Conservation (phyloP, 805 yeast genomes). For the Wickerhamomyces mucosus region DNA sequence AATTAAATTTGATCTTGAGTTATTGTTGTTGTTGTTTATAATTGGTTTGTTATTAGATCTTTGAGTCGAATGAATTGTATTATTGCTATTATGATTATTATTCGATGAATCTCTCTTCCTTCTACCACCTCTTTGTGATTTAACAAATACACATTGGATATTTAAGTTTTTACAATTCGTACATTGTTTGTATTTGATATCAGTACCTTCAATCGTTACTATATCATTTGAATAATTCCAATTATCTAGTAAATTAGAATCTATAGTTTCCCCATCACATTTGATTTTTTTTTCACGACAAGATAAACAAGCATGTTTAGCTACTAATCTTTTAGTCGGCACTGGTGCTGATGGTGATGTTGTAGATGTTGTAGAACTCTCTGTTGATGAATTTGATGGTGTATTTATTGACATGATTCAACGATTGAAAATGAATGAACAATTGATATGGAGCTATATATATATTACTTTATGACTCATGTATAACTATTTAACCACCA, state of each 20-base stretch:
- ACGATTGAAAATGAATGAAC: too few species aligned
- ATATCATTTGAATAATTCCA: neutral
- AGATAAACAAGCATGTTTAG: constrained; percentile 51
- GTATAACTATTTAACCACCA: too few species aligned
- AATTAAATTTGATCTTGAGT: too few species aligned
- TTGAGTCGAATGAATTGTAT: too few species aligned
- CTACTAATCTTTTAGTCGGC: constrained; percentile 34
- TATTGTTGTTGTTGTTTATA: too few species aligned
- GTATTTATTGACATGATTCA: neutral
- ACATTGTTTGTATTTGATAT: constrained; percentile 26
- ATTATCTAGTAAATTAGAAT: neutral
- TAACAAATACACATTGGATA: constrained; percentile 45
- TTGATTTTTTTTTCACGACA: constrained; percentile 59
- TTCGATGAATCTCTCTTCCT: constrained; percentile 22
- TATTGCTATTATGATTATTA: too few species aligned
- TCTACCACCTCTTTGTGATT: constrained; percentile 49
- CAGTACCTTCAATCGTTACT: constrained; percentile 2
- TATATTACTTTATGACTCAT: too few species aligned
- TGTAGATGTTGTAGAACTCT: neutral
- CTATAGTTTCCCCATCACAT: constrained; percentile 49
- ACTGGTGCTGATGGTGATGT: neutral
- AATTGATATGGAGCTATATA: too few species aligned
- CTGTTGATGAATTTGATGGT: neutral
- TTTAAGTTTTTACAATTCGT: constrained; percentile 39
- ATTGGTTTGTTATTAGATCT: too few species aligned